These are phyloP conservation scores for Lentinula detonsa DNA, from an alignment of 768 basidiomycete genomes.

Conservation along the genomic window DNA sequence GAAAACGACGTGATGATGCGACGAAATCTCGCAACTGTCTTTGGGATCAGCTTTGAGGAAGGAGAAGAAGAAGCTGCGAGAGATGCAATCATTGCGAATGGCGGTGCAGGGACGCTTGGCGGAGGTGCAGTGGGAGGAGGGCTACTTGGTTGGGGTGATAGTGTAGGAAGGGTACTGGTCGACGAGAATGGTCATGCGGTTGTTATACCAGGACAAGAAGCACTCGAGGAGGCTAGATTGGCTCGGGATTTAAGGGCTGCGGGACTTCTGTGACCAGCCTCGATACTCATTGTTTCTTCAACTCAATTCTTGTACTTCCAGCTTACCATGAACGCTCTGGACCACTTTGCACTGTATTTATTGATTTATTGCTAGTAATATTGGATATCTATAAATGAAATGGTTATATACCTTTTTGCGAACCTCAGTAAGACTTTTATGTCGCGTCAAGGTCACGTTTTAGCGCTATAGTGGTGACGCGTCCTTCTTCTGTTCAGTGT, in stretches of 20 bases:
- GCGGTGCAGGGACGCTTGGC: neutral
- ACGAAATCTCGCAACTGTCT: constrained; percentile 43
- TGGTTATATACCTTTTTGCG: no score
- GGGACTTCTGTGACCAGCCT: constrained; percentile 36
- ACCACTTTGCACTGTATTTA: neutral
- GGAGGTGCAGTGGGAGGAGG: constrained; percentile 1
- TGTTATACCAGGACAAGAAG: constrained; percentile 22
- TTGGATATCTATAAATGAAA: neutral
- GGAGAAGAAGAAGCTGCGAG: constrained; percentile 23
- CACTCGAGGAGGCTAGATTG: constrained; percentile 39
- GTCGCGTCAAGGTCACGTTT: neutral
- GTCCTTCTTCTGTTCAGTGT: constrained; percentile 4
- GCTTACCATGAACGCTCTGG: neutral
- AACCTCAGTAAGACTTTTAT: neutral
- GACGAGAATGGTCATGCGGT: constrained; percentile 21
- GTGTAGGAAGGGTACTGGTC: neutral
- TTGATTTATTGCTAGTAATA: neutral
- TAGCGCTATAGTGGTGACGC: constrained; percentile 8
- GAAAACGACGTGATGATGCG: constrained; percentile 47
- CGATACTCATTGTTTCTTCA: neutral
- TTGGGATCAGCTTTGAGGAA: constrained; percentile 37
- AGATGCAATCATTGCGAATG: neutral
- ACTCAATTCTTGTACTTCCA: neutral
- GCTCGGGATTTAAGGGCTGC: constrained; percentile 45
- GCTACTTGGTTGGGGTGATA: neutral